Percentiles rank a stretch among this genome's conserved stretches.
phyloP scores from a whole-genome alignment of 352 stramenopile species.

The Globisporangium solare region DNA sequence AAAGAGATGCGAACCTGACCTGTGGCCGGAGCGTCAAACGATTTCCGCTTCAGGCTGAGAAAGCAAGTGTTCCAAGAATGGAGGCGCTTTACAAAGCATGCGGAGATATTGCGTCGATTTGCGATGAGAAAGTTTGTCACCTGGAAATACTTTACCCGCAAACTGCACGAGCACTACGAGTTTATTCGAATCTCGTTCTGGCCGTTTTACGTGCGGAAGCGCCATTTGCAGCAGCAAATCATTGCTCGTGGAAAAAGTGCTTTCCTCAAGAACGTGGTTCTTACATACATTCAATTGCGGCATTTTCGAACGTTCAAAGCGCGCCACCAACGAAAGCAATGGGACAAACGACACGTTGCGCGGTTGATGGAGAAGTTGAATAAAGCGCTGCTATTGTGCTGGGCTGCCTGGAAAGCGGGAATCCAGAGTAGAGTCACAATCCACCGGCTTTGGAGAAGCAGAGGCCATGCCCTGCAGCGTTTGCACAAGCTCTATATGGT shows the following conservation, averaged over 20 bases:
- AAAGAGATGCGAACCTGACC: slow-evolving; percentile 31
- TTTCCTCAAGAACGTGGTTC: slow-evolving; percentile 51
- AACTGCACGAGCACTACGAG: slow-evolving; percentile 39
- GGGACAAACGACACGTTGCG: slow-evolving; percentile 24
- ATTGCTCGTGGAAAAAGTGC: slow-evolving; percentile 52
- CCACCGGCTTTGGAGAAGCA: slow-evolving; percentile 36
- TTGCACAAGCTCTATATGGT: slow-evolving; percentile 64
- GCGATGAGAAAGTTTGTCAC: slow-evolving; percentile 59
- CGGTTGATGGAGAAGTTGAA: slow-evolving; percentile 18
- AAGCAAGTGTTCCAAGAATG: slow-evolving; percentile 51
- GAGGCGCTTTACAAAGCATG: slow-evolving; percentile 37
- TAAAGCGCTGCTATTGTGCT: slow-evolving; percentile 21
- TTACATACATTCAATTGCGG: slow-evolving; percentile 51
- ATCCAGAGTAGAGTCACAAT: slow-evolving; percentile 14
- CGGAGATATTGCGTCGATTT: slow-evolving; percentile 26
- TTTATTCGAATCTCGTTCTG: slow-evolving; percentile 70
- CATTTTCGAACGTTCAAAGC: slow-evolving; percentile 47
- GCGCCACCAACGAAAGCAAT: slow-evolving; percentile 24
- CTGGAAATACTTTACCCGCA: slow-evolving; percentile 53
- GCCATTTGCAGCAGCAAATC: slow-evolving; percentile 61
- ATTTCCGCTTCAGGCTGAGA: slow-evolving; percentile 54
- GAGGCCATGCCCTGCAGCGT: slow-evolving; percentile 49
- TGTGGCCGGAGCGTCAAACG: slow-evolving; percentile 54
- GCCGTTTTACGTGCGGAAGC: slow-evolving; percentile 82
- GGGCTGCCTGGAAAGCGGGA: slow-evolving; percentile 29